These are phyloP conservation scores for Verticillium albo-atrum DNA, from an alignment of 2,329 filamentous ascomycete genomes.

Conservation along the genomic window DNA sequence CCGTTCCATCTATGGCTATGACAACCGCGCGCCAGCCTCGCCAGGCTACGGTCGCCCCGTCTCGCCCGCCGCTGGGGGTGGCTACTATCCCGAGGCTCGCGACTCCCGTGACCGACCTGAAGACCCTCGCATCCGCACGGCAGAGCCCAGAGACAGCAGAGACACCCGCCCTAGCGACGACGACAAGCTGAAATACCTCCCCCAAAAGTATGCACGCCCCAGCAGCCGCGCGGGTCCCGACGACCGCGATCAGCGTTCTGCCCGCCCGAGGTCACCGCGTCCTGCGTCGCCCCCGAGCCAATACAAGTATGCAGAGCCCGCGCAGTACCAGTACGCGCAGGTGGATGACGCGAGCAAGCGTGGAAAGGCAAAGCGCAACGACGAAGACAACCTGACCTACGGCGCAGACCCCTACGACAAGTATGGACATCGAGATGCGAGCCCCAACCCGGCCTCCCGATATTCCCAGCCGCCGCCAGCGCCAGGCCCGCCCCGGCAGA, in stretches of 20 bases:
- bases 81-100: conserved; percentile 31
- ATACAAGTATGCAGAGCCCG: conserved; percentile 21
- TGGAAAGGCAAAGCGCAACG: conserved; percentile 10
- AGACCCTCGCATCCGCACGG: conserved; percentile 16
- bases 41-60: conserved; percentile 17
- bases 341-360: conserved; percentile 3
- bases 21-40: conserved; percentile 18
- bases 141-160: conserved; percentile 11
- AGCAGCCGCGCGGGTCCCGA: conserved; percentile 15
- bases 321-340: conserved; percentile 20
- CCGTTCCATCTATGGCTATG: conserved; percentile 33
- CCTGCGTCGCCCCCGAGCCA: conserved; percentile 9
- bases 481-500: conserved; percentile 6
- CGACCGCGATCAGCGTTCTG: conserved; percentile 29
- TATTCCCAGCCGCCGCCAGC: conserved; percentile 1
- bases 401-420: conserved; percentile 23
- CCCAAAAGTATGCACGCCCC: conserved; percentile 41
- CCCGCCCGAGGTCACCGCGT: conserved; percentile 9
- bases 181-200: conserved; percentile 38
- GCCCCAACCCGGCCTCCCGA: conserved; percentile 8
- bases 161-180: conserved; percentile 19
- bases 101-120: conserved; percentile 21
- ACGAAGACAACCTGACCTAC: conserved; percentile 47
- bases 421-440: not conserved
- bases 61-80: conserved; percentile 20